phyloP scores from a whole-genome alignment of 2,329 filamentous ascomycete genomes.

The Didymella pinodella region DNA sequence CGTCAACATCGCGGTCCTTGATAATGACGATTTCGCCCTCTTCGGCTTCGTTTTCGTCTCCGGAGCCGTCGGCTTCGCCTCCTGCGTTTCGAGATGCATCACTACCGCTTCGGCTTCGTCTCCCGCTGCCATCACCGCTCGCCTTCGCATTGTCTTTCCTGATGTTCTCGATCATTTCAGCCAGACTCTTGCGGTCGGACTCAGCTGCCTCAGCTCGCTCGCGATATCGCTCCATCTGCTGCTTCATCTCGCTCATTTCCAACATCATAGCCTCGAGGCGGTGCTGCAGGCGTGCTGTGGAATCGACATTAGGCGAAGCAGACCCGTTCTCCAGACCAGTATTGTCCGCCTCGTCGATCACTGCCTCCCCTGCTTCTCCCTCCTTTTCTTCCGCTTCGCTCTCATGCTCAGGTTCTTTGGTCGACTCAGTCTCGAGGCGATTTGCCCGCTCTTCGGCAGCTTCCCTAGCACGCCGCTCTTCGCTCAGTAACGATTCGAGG shows the following conservation, averaged over 20 bases:
- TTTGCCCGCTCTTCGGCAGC: slow-evolving; percentile 83
- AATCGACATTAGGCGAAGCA: slow-evolving; percentile 40
- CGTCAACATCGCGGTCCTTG: slow-evolving; percentile 42
- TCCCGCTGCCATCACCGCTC: slow-evolving; percentile 41
- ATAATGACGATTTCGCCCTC: slow-evolving; percentile 50
- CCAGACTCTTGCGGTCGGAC: slow-evolving; percentile 77
- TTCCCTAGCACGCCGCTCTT: slow-evolving; percentile 83
- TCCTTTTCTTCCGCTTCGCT: slow-evolving; percentile 32
- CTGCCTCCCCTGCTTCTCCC: slow-evolving; percentile 20
- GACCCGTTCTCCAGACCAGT: slow-evolving; percentile 34
- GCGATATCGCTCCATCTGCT: slow-evolving; percentile 80
- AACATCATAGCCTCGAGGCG: slow-evolving; percentile 78
- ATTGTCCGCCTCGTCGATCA: slow-evolving; percentile 25
- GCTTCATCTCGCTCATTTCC: slow-evolving; percentile 82
- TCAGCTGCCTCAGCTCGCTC: slow-evolving; percentile 82
- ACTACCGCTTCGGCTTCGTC: slow-evolving; percentile 38
- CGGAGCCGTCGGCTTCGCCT: slow-evolving; percentile 28
- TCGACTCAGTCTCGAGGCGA: slow-evolving; percentile 69
- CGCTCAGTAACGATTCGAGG: slow-evolving; percentile 77
- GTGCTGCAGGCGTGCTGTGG: slow-evolving; percentile 65
- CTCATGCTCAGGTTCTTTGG: slow-evolving; percentile 45
- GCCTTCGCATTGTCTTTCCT: slow-evolving; percentile 69
- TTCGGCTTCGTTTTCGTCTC: slow-evolving; percentile 36
- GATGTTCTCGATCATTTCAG: slow-evolving; percentile 87
- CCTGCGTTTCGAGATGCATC: slow-evolving; percentile 21